A percentile compares a stretch with the other conserved stretches of the same genome.
Evolutionary conservation across 1,139 yeast genomes (phyloP).

Genomic region (Yamadazyma epiphylla): DNA sequence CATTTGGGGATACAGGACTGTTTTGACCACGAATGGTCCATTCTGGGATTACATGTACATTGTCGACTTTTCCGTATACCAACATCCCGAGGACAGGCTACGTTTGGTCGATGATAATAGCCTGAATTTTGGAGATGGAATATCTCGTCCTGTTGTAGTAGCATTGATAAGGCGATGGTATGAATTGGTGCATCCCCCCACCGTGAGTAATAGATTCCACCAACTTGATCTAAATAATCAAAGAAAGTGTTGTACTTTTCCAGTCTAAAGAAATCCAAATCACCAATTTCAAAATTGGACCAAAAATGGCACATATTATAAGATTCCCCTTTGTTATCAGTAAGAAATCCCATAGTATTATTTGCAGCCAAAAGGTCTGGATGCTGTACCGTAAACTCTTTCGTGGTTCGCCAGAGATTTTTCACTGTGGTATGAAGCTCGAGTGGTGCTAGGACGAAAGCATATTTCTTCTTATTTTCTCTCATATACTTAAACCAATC

Average conservation of each 20-base stretch:
- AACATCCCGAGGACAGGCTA: conserved; percentile 76
- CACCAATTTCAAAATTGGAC: conserved; percentile 89
- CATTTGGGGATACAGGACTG: conserved; percentile 18
- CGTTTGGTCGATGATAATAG: conserved; percentile 68
- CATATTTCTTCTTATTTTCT: conserved; percentile 63
- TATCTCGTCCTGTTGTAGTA: conserved; percentile 58
- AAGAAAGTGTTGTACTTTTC: conserved; percentile 63
- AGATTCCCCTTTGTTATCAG: conserved; percentile 39
- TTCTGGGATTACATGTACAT: conserved; percentile 20
- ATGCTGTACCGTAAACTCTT: conserved; percentile 48
- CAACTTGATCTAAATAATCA: conserved; percentile 57
- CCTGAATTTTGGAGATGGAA: conserved; percentile 90
- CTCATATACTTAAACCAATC: conserved; percentile 86
- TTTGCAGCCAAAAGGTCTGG: conserved; percentile 19
- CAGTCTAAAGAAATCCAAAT: conserved; percentile 66
- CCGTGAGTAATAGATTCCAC: conserved; percentile 80
- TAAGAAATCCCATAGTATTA: conserved; percentile 38
- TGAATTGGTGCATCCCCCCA: conserved; percentile 97
- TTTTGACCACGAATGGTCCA: conserved; percentile 18
- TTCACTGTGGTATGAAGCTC: conserved; percentile 79
- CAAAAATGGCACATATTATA: conserved; percentile 84
- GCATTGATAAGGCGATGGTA: conserved; percentile 73
- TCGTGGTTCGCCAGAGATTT: conserved; percentile 66
- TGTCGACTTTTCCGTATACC: conserved; percentile 17
- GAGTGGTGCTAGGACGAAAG: conserved; percentile 70